These are phyloP conservation scores for Beauveria sp. DNA, from an alignment of 2,329 filamentous ascomycete genomes.

Conservation along the genomic window DNA sequence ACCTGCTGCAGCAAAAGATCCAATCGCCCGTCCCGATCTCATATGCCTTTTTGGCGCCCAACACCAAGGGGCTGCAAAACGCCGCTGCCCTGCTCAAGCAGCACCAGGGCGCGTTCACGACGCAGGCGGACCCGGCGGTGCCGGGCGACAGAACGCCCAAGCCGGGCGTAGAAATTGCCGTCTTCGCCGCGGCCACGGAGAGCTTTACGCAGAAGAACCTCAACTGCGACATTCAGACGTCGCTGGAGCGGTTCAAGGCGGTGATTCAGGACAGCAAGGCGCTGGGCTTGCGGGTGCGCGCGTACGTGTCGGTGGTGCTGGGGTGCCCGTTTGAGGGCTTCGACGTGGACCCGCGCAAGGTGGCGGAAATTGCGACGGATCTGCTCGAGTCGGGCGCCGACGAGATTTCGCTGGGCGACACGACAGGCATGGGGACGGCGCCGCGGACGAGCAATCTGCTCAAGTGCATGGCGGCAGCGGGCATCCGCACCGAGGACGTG, in stretches of 20 bases:
- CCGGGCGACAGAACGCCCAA: slow-evolving; percentile 31
- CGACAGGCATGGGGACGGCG: slow-evolving; percentile 84
- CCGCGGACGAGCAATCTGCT: slow-evolving; percentile 59
- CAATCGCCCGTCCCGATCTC: slow-evolving; percentile 50
- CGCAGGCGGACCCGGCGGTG: slow-evolving; percentile 38
- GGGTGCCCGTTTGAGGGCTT: slow-evolving; percentile 70
- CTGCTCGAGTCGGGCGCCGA: slow-evolving; percentile 82
- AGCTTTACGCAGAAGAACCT: slow-evolving; percentile 74
- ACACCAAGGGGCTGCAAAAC: slow-evolving; percentile 62
- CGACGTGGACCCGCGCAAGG: slow-evolving; percentile 54
- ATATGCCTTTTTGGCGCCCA: slow-evolving; percentile 77
- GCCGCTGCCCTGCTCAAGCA: slow-evolving; percentile 47
- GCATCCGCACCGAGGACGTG: slow-evolving; percentile 61
- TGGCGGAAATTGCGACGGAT: slow-evolving; percentile 58
- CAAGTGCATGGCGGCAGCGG: slow-evolving; percentile 56
- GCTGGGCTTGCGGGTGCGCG: slow-evolving; percentile 60
- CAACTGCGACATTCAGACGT: slow-evolving; percentile 71
- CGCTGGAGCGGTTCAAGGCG: slow-evolving; percentile 59
- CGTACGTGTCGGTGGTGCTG: slow-evolving; percentile 73
- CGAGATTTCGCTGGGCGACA: slow-evolving; percentile 85
- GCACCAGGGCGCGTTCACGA: slow-evolving; percentile 42
- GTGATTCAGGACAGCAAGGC: slow-evolving; percentile 63
- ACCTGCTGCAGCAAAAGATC: slow-evolving; percentile 53
- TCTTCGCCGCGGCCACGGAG: slow-evolving; percentile 78
- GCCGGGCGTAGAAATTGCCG: slow-evolving; percentile 60